Percentiles rank a stretch among this genome's conserved stretches.
Conservation (phyloP, 345 rosid species). For the Bretschneidera sinensis region DNA sequence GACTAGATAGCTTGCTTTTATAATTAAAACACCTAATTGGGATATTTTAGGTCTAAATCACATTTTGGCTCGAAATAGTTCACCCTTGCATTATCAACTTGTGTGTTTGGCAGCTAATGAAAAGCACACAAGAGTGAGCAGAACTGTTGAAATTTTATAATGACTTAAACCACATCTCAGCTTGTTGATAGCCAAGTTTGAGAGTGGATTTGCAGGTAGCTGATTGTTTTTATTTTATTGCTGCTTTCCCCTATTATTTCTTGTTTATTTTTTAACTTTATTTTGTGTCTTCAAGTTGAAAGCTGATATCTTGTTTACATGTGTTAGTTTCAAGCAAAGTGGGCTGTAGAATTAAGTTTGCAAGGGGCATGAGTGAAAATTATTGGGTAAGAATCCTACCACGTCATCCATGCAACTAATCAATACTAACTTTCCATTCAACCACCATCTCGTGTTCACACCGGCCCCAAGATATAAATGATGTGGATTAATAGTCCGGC, state of each 20-base stretch:
- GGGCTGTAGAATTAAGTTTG: conserved; percentile 10
- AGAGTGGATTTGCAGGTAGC: neutral
- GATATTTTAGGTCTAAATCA: conserved; percentile 12
- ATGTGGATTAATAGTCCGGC: no score
- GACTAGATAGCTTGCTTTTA: conserved; percentile 6
- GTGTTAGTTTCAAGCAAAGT: conserved; percentile 5
- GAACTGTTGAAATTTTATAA: conserved; percentile 7
- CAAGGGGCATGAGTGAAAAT: conserved; percentile 6
- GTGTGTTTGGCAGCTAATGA: conserved; percentile 21
- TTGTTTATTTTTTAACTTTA: no score
- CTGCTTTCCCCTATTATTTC: no score
- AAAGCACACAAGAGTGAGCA: conserved; percentile 13
- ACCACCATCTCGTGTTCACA: no score
- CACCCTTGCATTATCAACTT: conserved; percentile 12
- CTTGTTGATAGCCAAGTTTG: conserved; percentile 14
- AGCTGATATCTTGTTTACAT: no score
- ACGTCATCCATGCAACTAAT: no score
- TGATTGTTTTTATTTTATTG: neutral
- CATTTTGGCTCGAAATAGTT: conserved; percentile 12
- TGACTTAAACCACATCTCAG: conserved; percentile 4
- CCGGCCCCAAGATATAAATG: no score
- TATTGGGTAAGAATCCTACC: no score
- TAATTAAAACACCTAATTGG: conserved; percentile 1
- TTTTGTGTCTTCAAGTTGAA: no score
- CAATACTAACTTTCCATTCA: no score